Base-by-base conservation (phyloP, 2,329 filamentous ascomycete species). In the Fusarium sp. region DNA sequence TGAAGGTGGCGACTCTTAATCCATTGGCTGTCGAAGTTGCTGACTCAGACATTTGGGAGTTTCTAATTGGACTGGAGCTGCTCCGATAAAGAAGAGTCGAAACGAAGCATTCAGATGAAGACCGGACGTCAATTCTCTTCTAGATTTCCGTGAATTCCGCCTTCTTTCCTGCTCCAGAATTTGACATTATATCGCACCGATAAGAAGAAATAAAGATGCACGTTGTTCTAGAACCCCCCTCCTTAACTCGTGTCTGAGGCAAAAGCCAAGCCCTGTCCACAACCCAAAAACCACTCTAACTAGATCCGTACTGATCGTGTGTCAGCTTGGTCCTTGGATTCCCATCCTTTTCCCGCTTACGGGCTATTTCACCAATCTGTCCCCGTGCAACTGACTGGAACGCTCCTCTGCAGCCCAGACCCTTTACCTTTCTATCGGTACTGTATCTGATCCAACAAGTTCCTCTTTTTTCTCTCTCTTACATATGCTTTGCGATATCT, bases 341-440 rank as follows among this genome's bases (percentile, higher is more conserved):
- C 10, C 30, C 34, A 53, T 34, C 31, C 50, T 44, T 28, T 43
- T 31, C 28, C 58, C 63, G 48, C 63, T 11, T 67, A 64, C 43
- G 41, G 51, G 65, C 63, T 67, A 67, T 67, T 63, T 67, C 52
- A 67, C 50, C 12, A 54, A 58, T 30, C 30, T 21, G 26, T 34
- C 63, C 58, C 65, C 65, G 43, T 58, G 21, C 41, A 46, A 56
- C 37, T 26, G 2, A 37, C 14, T 51, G 34, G 25, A 46, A 42
- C 19, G 26, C 10, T 42, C 30, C 25, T 30, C 49, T 37, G 43
- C 25, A 52, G 44, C 49, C 58, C 49, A 58, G 63, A n/a, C 31
- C 23, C 34, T 43, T 41, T 28, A 26, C 45, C 48, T 52, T 18
- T 34, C 28, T 23, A 16, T 46, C 19, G 13, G 48, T 53, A 16